A percentile compares a stretch with the other conserved stretches of the same genome.
These are phyloP conservation scores for Monotropa hypopitys DNA, from an alignment of 179 eudicot species.

Conservation along the genomic window DNA sequence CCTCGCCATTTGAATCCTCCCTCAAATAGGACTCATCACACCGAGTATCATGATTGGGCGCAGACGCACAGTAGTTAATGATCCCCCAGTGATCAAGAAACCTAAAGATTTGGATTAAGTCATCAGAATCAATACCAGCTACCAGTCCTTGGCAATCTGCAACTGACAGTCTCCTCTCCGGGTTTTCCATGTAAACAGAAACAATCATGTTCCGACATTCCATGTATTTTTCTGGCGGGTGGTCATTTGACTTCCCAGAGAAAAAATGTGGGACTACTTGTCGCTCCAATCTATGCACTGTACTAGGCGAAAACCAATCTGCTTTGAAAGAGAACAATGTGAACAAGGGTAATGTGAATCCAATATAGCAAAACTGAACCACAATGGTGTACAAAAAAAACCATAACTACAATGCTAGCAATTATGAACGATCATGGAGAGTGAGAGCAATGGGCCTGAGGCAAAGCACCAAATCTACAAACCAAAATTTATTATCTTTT, in stretches of 20 bases:
- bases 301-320: constrained; percentile 86
- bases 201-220: constrained; percentile 56
- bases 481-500: background rate
- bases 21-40: constrained; percentile 38
- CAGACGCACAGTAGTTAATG: constrained; percentile 58
- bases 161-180: constrained; percentile 52
- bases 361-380: background rate
- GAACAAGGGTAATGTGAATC: background rate
- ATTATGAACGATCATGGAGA: background rate
- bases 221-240: constrained; percentile 78
- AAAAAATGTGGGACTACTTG: constrained; percentile 83
- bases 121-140: constrained; percentile 47
- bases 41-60: constrained; percentile 27
- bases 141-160: constrained; percentile 47
- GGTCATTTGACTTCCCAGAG: constrained; percentile 61
- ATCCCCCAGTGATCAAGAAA: constrained; percentile 95
- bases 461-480: background rate
- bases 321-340: constrained; percentile 12
- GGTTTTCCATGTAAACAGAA: constrained; percentile 64
- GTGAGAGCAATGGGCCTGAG: background rate
- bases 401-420: background rate
- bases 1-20: constrained; percentile 70
- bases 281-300: constrained; percentile 78
- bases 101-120: constrained; percentile 55
- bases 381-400: background rate